Conservation (phyloP, 2,329 filamentous ascomycete genomes). For the Aspergillus brunneoviolaceus region DNA sequence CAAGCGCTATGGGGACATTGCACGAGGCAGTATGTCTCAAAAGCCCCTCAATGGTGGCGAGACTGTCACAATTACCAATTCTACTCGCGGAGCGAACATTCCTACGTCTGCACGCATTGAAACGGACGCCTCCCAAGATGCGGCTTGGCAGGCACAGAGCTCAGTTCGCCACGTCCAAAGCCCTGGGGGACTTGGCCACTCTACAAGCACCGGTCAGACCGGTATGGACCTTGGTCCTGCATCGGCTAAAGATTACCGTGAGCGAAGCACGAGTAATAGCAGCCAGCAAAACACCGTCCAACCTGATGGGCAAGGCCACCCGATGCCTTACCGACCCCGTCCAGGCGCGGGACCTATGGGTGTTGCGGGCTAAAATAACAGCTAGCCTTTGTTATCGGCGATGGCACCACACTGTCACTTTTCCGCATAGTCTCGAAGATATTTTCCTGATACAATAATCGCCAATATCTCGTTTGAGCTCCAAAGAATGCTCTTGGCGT, state of each 20-base stretch:
- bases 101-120: conserved; percentile 68
- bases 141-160: conserved; percentile 76
- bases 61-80: conserved; percentile 49
- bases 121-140: conserved; percentile 72
- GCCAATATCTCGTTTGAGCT: conserved; percentile 12
- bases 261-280: conserved; percentile 37
- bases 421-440: conserved; percentile 15
- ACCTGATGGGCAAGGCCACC: conserved; percentile 34
- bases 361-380: conserved; percentile 33
- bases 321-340: conserved; percentile 38
- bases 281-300: conserved; percentile 30
- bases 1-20: conserved; percentile 85
- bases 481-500: conserved; percentile 18
- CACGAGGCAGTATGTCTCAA: conserved; percentile 60
- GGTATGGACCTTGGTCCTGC: conserved; percentile 28
- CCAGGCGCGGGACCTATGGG: conserved; percentile 41
- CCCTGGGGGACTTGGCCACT: conserved; percentile 40
- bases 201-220: conserved; percentile 25
- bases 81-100: conserved; percentile 41
- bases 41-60: conserved; percentile 54
- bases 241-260: conserved; percentile 30
- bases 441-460: conserved; percentile 9
- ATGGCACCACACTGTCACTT: conserved; percentile 11
- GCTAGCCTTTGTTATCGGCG: conserved; percentile 14
- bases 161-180: conserved; percentile 72